These are phyloP conservation scores for Penicillium sp. DNA, from an alignment of 2,329 filamentous ascomycete genomes.

Conservation along the genomic window DNA sequence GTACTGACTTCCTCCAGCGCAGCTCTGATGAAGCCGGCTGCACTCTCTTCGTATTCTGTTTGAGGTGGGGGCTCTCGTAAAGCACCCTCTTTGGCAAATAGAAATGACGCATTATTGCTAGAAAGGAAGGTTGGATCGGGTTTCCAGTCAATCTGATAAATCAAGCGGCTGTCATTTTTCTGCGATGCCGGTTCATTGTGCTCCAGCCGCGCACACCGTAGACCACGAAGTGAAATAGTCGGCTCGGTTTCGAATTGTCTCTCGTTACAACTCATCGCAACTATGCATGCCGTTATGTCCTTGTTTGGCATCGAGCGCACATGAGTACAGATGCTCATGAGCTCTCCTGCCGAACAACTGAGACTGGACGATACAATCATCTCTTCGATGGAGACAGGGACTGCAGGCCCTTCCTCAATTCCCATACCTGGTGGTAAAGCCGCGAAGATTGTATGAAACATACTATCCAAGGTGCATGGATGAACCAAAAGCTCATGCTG, in stretches of 20 bases:
- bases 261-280: conserved; percentile 1
- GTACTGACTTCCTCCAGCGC: neutral
- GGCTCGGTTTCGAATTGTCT: neutral
- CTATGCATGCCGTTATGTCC: conserved; percentile 18
- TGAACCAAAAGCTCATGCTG: conserved; percentile 31
- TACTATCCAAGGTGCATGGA: conserved; percentile 33
- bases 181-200: neutral
- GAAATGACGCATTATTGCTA: neutral
- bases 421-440: conserved; percentile 15
- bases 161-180: conserved; percentile 2
- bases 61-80: neutral
- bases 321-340: conserved; percentile 15
- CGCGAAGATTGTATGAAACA: conserved; percentile 33
- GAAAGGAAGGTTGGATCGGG: conserved; percentile 19
- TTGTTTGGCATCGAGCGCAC: conserved; percentile 1
- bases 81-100: neutral
- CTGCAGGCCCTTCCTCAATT: conserved; percentile 13
- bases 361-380: conserved; percentile 18
- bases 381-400: conserved; percentile 27
- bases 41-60: neutral
- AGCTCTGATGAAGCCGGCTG: conserved; percentile 2
- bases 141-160: conserved; percentile 24
- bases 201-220: conserved; percentile 17
- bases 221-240: conserved; percentile 14
- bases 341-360: conserved; percentile 4